Evolutionary conservation across 1,284 basidiomycete genomes (phyloP).

Genomic region (Meira miltonrushii): DNA sequence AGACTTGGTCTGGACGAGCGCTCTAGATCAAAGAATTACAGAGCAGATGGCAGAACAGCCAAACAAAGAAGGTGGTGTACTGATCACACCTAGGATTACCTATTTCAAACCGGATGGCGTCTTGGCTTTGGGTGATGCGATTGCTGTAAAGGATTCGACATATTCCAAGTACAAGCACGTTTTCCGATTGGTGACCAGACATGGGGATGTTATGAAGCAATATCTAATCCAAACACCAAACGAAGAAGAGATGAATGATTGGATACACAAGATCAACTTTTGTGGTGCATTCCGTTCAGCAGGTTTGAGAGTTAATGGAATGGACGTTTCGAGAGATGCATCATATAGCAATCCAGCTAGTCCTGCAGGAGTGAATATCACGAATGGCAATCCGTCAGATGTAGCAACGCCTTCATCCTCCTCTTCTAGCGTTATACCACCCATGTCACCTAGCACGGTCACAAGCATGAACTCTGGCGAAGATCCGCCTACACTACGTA

Average conservation of each 20-base stretch:
- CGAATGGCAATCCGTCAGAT: slow-evolving; percentile 13
- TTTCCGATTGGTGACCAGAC: slow-evolving; percentile 67
- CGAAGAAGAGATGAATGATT: slow-evolving; percentile 76
- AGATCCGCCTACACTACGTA: slow-evolving; percentile 7
- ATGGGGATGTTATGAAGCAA: slow-evolving; percentile 62
- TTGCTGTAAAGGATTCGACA: slow-evolving; percentile 40
- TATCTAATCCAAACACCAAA: slow-evolving; percentile 71
- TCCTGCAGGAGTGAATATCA: slow-evolving; percentile 36
- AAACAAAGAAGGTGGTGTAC: slow-evolving; percentile 31
- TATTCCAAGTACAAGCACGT: slow-evolving; percentile 63
- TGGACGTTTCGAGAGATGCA: slow-evolving; percentile 13
- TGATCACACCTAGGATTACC: slow-evolving; percentile 59
- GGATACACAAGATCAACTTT: slow-evolving; percentile 91
- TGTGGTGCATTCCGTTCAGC: slow-evolving; percentile 83
- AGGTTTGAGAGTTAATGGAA: slow-evolving; percentile 74
- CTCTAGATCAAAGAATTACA: slow-evolving; percentile 60
- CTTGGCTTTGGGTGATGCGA: slow-evolving; percentile 60
- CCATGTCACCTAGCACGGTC: too few relatives aligned
- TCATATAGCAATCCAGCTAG: slow-evolving; percentile 1
- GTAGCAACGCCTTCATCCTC: neutral
- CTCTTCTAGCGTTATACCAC: too few relatives aligned
- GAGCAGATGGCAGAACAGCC: slow-evolving; percentile 29
- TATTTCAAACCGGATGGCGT: slow-evolving; percentile 81
- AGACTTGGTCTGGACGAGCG: slow-evolving; percentile 66
- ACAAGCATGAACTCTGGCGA: neutral